Evolutionary conservation across 73 alveolate genomes (phyloP).

Genomic region (Blepharisma japonicum): DNA sequence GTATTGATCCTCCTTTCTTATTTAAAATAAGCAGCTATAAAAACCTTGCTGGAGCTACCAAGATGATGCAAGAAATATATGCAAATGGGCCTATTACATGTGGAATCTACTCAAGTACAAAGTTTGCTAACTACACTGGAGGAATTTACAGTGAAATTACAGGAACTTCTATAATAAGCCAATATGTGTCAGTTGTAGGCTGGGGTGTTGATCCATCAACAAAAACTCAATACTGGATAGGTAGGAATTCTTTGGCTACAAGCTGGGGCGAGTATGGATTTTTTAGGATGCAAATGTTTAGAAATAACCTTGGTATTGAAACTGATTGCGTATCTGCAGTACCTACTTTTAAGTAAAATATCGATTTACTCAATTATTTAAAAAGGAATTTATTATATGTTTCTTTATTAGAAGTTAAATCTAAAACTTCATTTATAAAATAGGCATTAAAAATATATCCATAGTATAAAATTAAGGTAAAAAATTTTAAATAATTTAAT

Average conservation of each 20-base stretch:
- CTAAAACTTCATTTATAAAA: no score
- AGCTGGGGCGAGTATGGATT: constrained; percentile 91
- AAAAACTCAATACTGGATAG: constrained; percentile 71
- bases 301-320: constrained; percentile 67
- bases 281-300: constrained; percentile 77
- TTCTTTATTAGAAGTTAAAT: no score
- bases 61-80: constrained; percentile 75
- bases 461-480: no score
- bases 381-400: no score
- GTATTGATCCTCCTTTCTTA: neutral
- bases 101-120: constrained; percentile 53
- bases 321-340: constrained; percentile 70
- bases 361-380: no score
- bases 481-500: no score
- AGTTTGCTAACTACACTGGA: constrained; percentile 66
- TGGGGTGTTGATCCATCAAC: constrained; percentile 78
- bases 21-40: constrained; percentile 54
- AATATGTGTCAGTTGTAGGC: constrained; percentile 73
- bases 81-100: constrained; percentile 73
- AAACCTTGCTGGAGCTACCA: constrained; percentile 54
- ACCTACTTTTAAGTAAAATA: constrained; percentile 13
- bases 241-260: constrained; percentile 88
- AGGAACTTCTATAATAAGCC: constrained; percentile 32
- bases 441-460: no score
- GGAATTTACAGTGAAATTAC: constrained; percentile 73